phyloP scores from a whole-genome alignment of 2,329 filamentous ascomycete species.

The Xylaria sp. region DNA sequence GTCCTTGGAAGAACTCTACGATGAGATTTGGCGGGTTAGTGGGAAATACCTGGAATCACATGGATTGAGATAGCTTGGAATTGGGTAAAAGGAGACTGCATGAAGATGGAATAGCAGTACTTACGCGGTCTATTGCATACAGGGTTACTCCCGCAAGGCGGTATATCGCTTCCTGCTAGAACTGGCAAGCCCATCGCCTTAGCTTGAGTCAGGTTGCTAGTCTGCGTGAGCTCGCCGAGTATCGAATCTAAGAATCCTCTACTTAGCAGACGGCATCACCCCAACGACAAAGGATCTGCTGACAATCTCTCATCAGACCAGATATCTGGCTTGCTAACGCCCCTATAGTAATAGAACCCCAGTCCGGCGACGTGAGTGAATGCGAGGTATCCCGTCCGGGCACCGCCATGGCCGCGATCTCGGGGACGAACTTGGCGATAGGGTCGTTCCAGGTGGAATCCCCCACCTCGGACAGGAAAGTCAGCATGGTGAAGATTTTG shows the following conservation, averaged over 20 bases:
- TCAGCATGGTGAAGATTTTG: constrained; percentile 53
- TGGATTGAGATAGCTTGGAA: neutral
- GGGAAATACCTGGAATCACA: constrained; percentile 11
- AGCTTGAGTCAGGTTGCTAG: constrained; percentile 29
- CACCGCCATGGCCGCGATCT: constrained; percentile 47
- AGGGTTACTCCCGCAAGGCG: constrained; percentile 49
- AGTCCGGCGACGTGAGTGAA: constrained; percentile 45
- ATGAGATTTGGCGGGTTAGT: constrained; percentile 4
- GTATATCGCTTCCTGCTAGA: constrained; percentile 43
- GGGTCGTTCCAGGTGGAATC: constrained; percentile 53
- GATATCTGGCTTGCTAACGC: constrained; percentile 48
- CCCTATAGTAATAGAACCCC: constrained; percentile 46
- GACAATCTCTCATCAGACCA: constrained; percentile 52
- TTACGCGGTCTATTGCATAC: constrained; percentile 49
- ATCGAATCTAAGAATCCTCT: constrained; percentile 37
- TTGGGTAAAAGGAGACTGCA: neutral
- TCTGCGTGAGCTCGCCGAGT: constrained; percentile 44
- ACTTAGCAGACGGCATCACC: neutral
- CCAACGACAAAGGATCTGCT: constrained; percentile 16
- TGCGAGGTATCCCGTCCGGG: constrained; percentile 38
- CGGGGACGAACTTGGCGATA: constrained; percentile 54
- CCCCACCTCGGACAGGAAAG: constrained; percentile 51
- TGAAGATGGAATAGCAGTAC: neutral
- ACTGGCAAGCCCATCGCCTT: constrained; percentile 48
- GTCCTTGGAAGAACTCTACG: constrained; percentile 48